These are phyloP conservation scores for Macadamia tetraphylla DNA, from an alignment of 164 flowering plant genomes.

Conservation along the genomic window DNA sequence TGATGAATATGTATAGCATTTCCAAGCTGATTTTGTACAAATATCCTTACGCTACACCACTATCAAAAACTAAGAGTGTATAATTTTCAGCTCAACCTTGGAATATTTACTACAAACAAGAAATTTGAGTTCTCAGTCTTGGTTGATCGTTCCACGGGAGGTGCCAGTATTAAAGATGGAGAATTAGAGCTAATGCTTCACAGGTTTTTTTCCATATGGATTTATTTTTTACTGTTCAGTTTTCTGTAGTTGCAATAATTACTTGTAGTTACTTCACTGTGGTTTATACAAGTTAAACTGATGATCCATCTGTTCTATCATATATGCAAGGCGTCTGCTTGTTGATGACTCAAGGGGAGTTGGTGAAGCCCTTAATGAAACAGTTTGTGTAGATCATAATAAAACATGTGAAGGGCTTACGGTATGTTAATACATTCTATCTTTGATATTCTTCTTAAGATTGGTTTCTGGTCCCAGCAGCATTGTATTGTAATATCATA, in stretches of 20 bases:
- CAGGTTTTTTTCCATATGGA: slow-evolving; percentile 33
- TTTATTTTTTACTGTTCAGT: slow-evolving; percentile 1
- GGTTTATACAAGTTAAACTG: slow-evolving; percentile 3
- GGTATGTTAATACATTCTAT: slow-evolving; percentile 25
- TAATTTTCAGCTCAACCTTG: slow-evolving; percentile 67
- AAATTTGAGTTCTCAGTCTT: slow-evolving; percentile 71
- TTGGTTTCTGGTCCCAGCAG: no score
- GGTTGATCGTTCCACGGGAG: slow-evolving; percentile 90
- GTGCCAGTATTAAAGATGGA: slow-evolving; percentile 77
- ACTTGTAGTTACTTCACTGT: neutral
- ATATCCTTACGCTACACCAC: neutral
- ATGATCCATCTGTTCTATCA: slow-evolving; percentile 1
- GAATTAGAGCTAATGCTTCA: slow-evolving; percentile 85
- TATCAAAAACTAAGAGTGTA: neutral
- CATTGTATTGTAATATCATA: no score
- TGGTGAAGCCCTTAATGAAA: slow-evolving; percentile 74
- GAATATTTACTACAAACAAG: slow-evolving; percentile 50
- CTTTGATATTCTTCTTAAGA: neutral
- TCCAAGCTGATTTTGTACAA: neutral
- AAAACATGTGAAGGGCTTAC: slow-evolving; percentile 64
- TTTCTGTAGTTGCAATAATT: neutral
- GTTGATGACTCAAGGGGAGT: slow-evolving; percentile 69
- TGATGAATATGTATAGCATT: no score
- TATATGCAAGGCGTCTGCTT: slow-evolving; percentile 41
- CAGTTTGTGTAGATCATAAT: slow-evolving; percentile 36